Percentiles rank a stretch among this genome's conserved stretches.
Evolutionary conservation across 208 protist species (phyloP).

Genomic region (Acanthamoeba triangularis): DNA sequence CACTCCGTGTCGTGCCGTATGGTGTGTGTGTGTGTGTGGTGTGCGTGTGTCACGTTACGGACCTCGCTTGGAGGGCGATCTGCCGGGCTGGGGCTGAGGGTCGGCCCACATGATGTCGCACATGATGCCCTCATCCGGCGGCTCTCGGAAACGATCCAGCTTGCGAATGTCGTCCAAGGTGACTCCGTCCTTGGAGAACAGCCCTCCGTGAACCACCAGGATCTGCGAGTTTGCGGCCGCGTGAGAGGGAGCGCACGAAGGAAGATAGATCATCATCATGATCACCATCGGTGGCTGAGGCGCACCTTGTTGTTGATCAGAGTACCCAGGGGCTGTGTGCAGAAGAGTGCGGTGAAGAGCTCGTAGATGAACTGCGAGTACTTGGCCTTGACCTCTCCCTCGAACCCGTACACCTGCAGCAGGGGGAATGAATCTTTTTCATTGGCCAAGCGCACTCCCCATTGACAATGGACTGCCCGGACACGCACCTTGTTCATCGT

Average conservation of each 20-base stretch:
- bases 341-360: constrained; percentile 98
- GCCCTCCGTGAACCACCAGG: constrained; percentile 98
- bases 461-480: neutral
- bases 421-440: neutral
- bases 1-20: neutral
- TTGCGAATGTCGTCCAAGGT: constrained; percentile 97
- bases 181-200: constrained; percentile 97
- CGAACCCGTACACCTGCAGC: constrained; percentile 97
- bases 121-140: constrained; percentile 96
- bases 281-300: neutral
- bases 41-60: no score
- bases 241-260: no score
- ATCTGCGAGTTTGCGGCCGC: constrained; percentile 82
- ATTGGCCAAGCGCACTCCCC: neutral
- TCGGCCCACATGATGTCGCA: constrained; percentile 98
- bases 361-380: constrained; percentile 95
- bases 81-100: constrained; percentile 92
- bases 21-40: no score
- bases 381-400: constrained; percentile 98
- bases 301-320: constrained; percentile 93
- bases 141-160: constrained; percentile 96
- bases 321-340: constrained; percentile 95
- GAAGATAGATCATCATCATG: neutral
- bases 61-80: constrained; percentile 95
- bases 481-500: constrained; percentile 95